A percentile compares a stretch with the other conserved stretches of the same genome.
phyloP scores from a whole-genome alignment of 345 rosid species.

The Linum tenue region DNA sequence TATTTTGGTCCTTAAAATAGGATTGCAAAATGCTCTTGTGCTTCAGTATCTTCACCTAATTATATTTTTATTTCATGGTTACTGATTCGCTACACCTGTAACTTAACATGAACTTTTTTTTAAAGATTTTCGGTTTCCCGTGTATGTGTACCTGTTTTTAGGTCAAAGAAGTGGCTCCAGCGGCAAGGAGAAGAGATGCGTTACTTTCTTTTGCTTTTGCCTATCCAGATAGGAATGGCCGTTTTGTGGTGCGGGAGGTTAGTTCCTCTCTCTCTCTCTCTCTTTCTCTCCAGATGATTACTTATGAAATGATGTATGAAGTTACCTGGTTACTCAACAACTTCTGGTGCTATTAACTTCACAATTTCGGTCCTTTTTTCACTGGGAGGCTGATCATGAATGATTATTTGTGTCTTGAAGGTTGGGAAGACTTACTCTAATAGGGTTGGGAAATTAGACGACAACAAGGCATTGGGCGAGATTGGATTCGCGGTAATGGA shows the following conservation, averaged over 20 bases:
- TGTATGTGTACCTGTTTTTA: constrained; percentile 12
- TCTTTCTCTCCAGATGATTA: not conserved
- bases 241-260: constrained; percentile 69
- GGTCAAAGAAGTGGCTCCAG: constrained; percentile 91
- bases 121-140: not conserved
- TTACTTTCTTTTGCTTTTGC: constrained; percentile 86
- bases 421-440: constrained; percentile 73
- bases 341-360: not conserved
- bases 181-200: constrained; percentile 88
- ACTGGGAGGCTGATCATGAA: not conserved
- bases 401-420: constrained; percentile 26
- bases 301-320: no score
- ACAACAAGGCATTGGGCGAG: constrained; percentile 58
- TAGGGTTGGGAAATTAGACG: constrained; percentile 67
- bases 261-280: constrained; percentile 8
- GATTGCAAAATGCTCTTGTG: not conserved
- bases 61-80: no score
- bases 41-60: not conserved
- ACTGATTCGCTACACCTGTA: not conserved
- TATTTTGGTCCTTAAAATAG: not conserved
- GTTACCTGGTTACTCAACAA: not conserved
- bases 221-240: constrained; percentile 73
- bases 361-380: not conserved
- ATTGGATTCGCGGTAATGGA: constrained; percentile 63
- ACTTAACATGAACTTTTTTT: not conserved